Base-by-base conservation (phyloP, 2,329 filamentous ascomycete genomes). In the Lasiodiplodia theobromae region DNA sequence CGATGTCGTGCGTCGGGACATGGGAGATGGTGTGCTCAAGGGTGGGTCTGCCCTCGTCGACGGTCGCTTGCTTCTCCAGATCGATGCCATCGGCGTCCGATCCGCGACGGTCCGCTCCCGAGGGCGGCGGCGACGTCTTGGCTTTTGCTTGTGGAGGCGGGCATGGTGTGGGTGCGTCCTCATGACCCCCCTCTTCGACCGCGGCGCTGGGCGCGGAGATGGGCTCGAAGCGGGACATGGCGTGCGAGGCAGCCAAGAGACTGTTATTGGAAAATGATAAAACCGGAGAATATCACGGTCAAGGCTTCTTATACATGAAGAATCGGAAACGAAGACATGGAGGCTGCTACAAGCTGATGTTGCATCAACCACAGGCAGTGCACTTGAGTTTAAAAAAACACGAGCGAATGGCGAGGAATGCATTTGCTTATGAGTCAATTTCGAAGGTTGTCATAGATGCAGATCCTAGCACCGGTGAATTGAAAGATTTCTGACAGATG, bases 21-120 rank as follows among this genome's bases (percentile, higher is more conserved):
- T 69, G 69, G 2, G 76, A 78, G 53, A 76, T 72, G 47, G 77
- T 78, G 66, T 71, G 76, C 63, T 79, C 73, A 11, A 79, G 74
- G 21, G 74, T 72, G 21, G 76, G 72, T 14, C 69, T 70, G 49
- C 28, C 25, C n/a, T 64, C 67, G 10, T 40, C 63, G 49, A 47
- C 63, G 21, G 63, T 56, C 51, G 63, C 21, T 18, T 66, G 63
- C 51, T 66, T 66, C 63, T 66, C 63, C 51, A 66, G 63, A 47
- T 66, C 51, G 38, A 18, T 44, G 23, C 49, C 21, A 11, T n/a
- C 47, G 25, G 28, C 23, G 40, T 34, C 11, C 18, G 54, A 57
- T 34, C 31, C 34, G 31, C 31, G 56, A 18, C 56, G 56, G 56
- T 10, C 34, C n/a, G 28, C 18, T 57, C 23, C 54, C 54, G 54